Evolutionary conservation across 2,329 filamentous ascomycete species (phyloP), one percentile per base, ranked within the genome.

Genomic region (Penicillium rolfsii): DNA sequence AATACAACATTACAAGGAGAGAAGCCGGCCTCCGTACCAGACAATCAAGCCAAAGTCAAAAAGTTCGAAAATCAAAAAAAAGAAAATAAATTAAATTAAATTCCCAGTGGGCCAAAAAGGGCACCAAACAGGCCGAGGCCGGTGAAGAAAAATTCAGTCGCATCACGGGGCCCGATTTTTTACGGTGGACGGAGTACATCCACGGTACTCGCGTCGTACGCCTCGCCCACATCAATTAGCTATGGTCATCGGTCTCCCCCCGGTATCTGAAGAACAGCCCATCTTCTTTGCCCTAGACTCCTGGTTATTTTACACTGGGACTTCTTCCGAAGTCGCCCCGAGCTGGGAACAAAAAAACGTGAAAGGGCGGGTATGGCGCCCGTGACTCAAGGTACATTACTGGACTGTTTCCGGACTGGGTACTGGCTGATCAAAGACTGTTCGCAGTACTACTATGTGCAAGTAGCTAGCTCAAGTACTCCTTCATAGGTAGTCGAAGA

Each of bases 91-190:
- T 22, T 22, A 22, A 22, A 22, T 4, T 14, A 36, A 36, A 52
- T 57, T 40, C 33, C 50, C 50, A 60, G 28, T 35, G 43, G 49
- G 45, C 54, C 14, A 45, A 52, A 36, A 24, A 26, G 22, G 45
- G 48, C 36, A n/a, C 38, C 16, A 41, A 36, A 49, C 56, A 58
- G 52, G 35, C 57, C 46, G 46, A 35, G 53, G 59, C 60, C 66
- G 66, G 66, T 66, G 64, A 67, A 58, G 58, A 67, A 68, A 69
- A 69, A 68, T 64, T 69, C 67, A 61, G 60, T 64, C 57, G 60
- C 67, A 68, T 69, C 67, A 69, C 67, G 67, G 64, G 67, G 66
- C 62, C 62, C 43, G n/a, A 26, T 55, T 46, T 19, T 6, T 45
- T 52, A 57, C 33, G 33, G 24, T 26, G 38, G 5, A 16, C 52